These are phyloP conservation scores for Vachellia collinsii DNA, from an alignment of 306 rosid species.

Conservation along the genomic window DNA sequence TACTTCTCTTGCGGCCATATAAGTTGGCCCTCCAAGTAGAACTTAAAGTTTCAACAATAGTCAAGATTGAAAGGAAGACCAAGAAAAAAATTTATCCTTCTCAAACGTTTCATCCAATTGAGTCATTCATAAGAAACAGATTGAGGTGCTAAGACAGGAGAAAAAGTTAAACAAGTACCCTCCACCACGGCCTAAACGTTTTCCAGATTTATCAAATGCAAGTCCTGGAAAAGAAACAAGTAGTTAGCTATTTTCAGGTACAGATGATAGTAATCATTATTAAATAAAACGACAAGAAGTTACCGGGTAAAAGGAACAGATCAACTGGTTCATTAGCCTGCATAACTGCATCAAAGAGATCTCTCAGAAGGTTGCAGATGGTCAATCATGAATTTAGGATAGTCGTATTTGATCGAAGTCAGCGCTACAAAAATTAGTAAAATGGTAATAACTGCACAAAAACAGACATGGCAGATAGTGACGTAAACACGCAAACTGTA, in stretches of 20 bases:
- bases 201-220: slow-evolving; percentile 91
- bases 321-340: slow-evolving; percentile 89
- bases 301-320: slow-evolving; percentile 91
- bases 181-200: slow-evolving; percentile 98
- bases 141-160: slow-evolving; percentile 27
- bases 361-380: slow-evolving; percentile 40
- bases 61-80: slow-evolving; percentile 7
- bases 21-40: slow-evolving; percentile 14
- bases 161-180: slow-evolving; percentile 61
- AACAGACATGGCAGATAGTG: slow-evolving; percentile 22
- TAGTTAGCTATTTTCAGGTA: slow-evolving; percentile 24
- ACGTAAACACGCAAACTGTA: slow-evolving; percentile 23
- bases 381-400: slow-evolving; percentile 33
- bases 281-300: slow-evolving; percentile 30
- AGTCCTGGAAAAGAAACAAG: slow-evolving; percentile 61
- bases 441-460: slow-evolving; percentile 38
- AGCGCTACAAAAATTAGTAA: slow-evolving; percentile 37
- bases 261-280: slow-evolving; percentile 18
- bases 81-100: neutral
- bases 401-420: slow-evolving; percentile 38
- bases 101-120: slow-evolving; percentile 27
- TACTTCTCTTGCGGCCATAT: neutral
- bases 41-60: neutral
- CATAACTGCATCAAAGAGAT: slow-evolving; percentile 77
- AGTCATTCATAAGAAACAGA: slow-evolving; percentile 20